phyloP scores from a whole-genome alignment of 139 green algal genomes.

The Edaphochlamys debaryana region DNA sequence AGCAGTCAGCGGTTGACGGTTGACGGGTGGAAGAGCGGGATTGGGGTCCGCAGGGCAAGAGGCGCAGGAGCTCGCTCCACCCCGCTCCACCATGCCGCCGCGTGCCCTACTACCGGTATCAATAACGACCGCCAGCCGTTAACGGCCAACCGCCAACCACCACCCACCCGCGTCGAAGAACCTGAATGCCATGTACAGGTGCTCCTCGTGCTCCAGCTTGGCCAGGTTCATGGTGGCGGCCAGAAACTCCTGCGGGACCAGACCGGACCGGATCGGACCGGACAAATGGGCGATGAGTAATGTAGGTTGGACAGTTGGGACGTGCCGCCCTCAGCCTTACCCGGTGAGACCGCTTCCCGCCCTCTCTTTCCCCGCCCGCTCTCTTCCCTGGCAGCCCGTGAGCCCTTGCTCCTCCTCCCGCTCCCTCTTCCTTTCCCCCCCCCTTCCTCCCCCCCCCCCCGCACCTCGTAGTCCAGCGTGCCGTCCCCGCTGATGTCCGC shows the following conservation, averaged over 20 bases:
- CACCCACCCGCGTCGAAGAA: conserved; percentile 50
- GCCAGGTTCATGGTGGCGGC: conserved; percentile 71
- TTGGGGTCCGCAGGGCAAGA: background rate
- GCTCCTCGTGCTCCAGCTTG: conserved; percentile 69
- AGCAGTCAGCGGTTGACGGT: too few relatives aligned
- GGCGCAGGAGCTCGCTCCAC: too few relatives aligned
- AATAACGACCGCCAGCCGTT: too few relatives aligned
- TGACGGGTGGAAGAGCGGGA: too few relatives aligned
- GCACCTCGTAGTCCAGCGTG: conserved; percentile 85
- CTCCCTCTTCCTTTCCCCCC: too few relatives aligned
- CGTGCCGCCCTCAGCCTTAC: conserved; percentile 47
- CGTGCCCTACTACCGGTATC: too few relatives aligned
- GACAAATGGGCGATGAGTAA: too few relatives aligned
- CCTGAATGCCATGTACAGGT: conserved; percentile 69
- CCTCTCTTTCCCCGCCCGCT: too few relatives aligned
- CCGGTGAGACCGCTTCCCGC: conserved; percentile 46
- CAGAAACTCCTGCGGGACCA: conserved; percentile 54
- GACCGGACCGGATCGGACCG: background rate
- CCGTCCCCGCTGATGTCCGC: conserved; percentile 77
- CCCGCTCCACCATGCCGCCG: too few relatives aligned
- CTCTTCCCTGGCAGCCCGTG: too few relatives aligned
- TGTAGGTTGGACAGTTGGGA: background rate
- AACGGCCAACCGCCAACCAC: too few relatives aligned
- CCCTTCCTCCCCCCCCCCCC: background rate
- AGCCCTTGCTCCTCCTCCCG: too few relatives aligned